Base-by-base conservation (phyloP, 2,329 filamentous ascomycete species). In the Scolecobasidium constrictum region DNA sequence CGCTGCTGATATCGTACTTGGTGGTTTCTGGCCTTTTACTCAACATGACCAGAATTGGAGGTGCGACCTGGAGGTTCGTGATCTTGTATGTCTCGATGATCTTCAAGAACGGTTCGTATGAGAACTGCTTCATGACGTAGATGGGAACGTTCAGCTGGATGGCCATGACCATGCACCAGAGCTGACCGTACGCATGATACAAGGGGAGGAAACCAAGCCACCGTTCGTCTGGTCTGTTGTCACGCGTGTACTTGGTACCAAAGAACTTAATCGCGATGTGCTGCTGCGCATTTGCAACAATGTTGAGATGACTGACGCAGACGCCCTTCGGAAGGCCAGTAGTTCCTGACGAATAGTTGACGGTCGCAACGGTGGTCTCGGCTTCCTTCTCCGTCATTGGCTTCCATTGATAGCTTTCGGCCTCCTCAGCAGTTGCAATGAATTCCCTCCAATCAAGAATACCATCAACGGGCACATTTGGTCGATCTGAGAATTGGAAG, bases 241-340 rank as follows among this genome's bases (percentile, higher is more conserved):
- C 57, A 6, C 60, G 61, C 20, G 52, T 61, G 47, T 61, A 65
- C 5, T 61, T 61, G 42, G 56, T 65, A 38, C 61, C 51, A 6
- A 60, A 53, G 46, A 65, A 66, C 17, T 61, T 58, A 52, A 68
- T 65, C 53, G 64, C 66, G 35, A 69, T 66, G 3, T 63, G 66
- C 52, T 76, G 72, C 42, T 66, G 64, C 3, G 67, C 60, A 46
- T 74, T 73, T 31, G 70, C 62, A 22, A 71, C 60, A 20, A 73
- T 55, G 46, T 72, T 72, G 46, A 62, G 54, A 48, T 73, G 69
- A 19, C 65, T 66, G 20, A 72, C 61, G 49, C 64, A 65, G 3
- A 73, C 69, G 16, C 69, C 68, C 50, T 73, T 73, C 4, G 70
- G 68, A 4, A 72, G 53, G 3, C 70, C 70, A 1, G 69, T 73